Base-by-base conservation (phyloP, 495 filamentous ascomycete genomes). In the Xylaria intraflava region DNA sequence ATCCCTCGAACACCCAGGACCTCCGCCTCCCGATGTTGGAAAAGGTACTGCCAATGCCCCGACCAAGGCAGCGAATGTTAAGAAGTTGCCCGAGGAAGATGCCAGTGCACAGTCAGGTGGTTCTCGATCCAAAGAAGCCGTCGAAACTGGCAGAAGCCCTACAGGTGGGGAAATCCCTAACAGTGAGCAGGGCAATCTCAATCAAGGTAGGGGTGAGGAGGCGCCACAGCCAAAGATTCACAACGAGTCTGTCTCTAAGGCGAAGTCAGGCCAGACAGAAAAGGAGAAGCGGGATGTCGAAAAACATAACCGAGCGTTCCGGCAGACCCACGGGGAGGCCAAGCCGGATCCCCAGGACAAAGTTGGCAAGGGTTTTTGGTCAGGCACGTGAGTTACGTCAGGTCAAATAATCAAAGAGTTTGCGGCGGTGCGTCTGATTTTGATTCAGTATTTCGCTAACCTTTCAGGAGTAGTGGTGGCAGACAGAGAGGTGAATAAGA, bases 271-370 rank as follows among this genome's bases (percentile, higher is more conserved):
- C 9, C 58, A 76, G 58, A 72, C 61, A 38, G 50, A 72, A 31
- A 74, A 72, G 52, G 71, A 78, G 63, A 62, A 76, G 61, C 64
- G 61, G 49, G 75, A 80, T 62, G 75, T 78, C 47, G 72, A 78
- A 52, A 54, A 64, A 62, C 75, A 79, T 64, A 80, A 80, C 49
- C 35, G 38, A 24, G 74, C 78, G 12, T 80, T 78, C 65, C 75
- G 78, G 56, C 53, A 67, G 41, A 72, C 74, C 42, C 70, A 78
- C 40, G 76, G 72, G 40, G 61, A 55, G 47, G 75, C 70, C 14
- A 42, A 64, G 6, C 16, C 49, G 16, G 72, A 71, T 0, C 50
- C 51, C 8, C 60, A 69, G 4, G 76, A 79, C 46, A 74, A 75
- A 68, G 77, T 79, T 6, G 61, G 77, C 50, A 71, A 72, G 57